Evolutionary conservation across 129 eudicot species (phyloP), one percentile per base, ranked within the genome.

Genomic region (Flaveria trinervia): DNA sequence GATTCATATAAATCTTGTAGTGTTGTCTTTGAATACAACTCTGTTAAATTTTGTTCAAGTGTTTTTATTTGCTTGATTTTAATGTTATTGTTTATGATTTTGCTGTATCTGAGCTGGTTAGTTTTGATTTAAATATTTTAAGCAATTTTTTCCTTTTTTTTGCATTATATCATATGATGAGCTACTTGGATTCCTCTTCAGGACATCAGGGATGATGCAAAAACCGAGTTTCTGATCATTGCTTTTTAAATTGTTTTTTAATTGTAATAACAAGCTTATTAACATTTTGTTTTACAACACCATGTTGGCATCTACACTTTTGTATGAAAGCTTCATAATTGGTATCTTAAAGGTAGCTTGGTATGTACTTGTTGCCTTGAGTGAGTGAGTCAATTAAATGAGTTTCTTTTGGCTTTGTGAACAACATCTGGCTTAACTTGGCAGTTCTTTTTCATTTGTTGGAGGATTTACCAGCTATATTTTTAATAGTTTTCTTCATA

Each of bases 101-200:
- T 16, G 41, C n/a, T 50, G 44, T 3, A 15, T 50, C 20, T 26
- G 45, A 71, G 61, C 28, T 5, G 39, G 50, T 52, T 71, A 16
- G 0, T 54, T 18, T 12, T 0, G 1, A 1, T 46, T 5, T 1
- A 9, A 46, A 28, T 1, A 7, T 43, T 14, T 45, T 36, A 36
- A 4, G 50, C 4, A 15, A 1, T 5, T 71, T 70, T 7, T 60
- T 22, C 1, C 1, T 45, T 10, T 39, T 70, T 46, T 0, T 13
- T 33, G 30, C 25, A 9, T 26, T 48, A 2, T n/a, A 23, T 88
- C 89, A 85, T 22, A 83, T 85, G 92, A 89, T 79, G 96, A 87
- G 73, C 72, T 51, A 75, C 89, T 89, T 88, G 92, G 92, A 89
- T 89, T 89, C 92, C 90, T 89, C 96, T 89, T 87, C 96, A 87